These are phyloP conservation scores for Xylaria sp. DNA, from an alignment of 2,329 filamentous ascomycete species.

Conservation along the genomic window DNA sequence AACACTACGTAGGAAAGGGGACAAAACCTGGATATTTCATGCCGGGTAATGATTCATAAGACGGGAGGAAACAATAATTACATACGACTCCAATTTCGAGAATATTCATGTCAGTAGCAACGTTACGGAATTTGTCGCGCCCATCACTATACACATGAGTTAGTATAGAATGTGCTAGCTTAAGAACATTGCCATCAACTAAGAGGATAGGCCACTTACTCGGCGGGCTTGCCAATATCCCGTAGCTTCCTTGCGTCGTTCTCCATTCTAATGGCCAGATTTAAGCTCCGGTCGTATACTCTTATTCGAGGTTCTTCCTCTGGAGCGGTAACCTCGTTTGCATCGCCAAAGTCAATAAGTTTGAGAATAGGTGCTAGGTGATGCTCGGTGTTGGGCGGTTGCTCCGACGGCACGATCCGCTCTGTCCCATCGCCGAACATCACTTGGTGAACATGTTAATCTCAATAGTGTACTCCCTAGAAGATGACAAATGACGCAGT, in stretches of 20 bases:
- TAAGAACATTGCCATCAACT: not conserved
- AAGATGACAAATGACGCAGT: not conserved
- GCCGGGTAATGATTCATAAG: not conserved
- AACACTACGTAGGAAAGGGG: not conserved
- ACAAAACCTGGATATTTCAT: not conserved
- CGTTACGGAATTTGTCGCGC: not conserved
- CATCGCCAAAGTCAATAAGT: slow-evolving; percentile 6
- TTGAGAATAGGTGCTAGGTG: not conserved
- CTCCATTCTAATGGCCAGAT: not conserved
- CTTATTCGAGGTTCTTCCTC: not conserved
- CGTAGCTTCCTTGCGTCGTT: not conserved
- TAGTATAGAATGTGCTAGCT: not conserved
- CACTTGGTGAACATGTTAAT: not conserved
- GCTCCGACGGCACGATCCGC: too few relatives aligned
- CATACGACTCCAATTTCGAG: slow-evolving; percentile 5
- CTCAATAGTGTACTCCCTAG: too few relatives aligned
- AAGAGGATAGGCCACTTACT: not conserved
- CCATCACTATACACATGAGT: not conserved
- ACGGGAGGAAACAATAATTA: not conserved
- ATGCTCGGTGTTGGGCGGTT: not conserved
- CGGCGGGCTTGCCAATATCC: not conserved
- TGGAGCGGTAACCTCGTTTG: not conserved
- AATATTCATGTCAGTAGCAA: slow-evolving; percentile 1
- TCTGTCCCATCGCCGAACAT: not conserved
- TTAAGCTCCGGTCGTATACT: not conserved